Percentiles rank a stretch among this genome's conserved stretches.
These are phyloP conservation scores for Skeletonema grethae DNA, from an alignment of 108 stramenopile genomes.

Conservation along the genomic window DNA sequence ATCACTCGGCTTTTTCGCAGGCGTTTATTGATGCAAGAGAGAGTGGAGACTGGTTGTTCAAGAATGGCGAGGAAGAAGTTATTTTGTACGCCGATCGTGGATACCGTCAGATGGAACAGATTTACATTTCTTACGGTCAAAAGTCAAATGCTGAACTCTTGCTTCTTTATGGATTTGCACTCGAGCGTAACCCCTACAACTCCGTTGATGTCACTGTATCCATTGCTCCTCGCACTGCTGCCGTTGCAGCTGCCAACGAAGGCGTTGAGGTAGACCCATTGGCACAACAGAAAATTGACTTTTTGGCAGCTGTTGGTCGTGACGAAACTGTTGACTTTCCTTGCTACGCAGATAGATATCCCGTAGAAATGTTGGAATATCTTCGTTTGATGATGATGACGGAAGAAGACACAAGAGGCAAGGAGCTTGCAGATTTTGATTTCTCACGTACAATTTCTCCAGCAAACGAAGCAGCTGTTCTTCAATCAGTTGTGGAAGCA, in stretches of 20 bases:
- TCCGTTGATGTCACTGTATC: conserved; percentile 93
- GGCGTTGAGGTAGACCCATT: conserved; percentile 67
- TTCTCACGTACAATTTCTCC: conserved; percentile 84
- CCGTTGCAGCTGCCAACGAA: conserved; percentile 47
- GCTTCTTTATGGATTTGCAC: conserved; percentile 93
- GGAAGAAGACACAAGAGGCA: conserved; percentile 86
- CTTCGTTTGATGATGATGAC: conserved; percentile 94
- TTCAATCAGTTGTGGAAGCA: conserved; percentile 81
- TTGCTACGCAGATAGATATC: conserved; percentile 94
- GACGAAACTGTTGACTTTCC: conserved; percentile 88
- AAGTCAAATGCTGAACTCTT: conserved; percentile 95
- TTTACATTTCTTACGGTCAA: conserved; percentile 93
- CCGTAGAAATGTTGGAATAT: conserved; percentile 94
- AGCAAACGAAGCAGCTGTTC: conserved; percentile 90
- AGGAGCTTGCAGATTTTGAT: conserved; percentile 76
- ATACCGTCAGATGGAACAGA: conserved; percentile 94
- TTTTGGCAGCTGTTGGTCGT: conserved; percentile 79
- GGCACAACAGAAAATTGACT: conserved; percentile 87
- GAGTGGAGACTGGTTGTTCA: conserved; percentile 87
- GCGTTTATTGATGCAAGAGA: conserved; percentile 85
- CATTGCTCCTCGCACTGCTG: conserved; percentile 75
- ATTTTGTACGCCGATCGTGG: conserved; percentile 92
- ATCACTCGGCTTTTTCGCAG: conserved; percentile 92
- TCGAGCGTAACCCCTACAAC: conserved; percentile 96
- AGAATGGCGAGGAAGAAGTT: conserved; percentile 90